Base-by-base conservation (phyloP, 139 green algal species). In the Closterium sp. region DNA sequence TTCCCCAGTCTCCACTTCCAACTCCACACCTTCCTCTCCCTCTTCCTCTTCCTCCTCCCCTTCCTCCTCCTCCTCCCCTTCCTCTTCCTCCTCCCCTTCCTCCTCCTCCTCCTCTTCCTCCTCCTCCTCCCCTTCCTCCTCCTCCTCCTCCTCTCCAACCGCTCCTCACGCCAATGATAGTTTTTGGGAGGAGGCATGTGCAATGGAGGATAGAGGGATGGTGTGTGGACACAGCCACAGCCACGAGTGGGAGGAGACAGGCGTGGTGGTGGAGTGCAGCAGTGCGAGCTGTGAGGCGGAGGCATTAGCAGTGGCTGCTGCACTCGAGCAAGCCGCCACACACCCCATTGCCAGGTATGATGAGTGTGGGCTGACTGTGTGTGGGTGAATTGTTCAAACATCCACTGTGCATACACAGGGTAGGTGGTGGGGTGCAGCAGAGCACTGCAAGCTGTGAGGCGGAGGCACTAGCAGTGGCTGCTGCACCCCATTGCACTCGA, bases 381-480 rank as follows among this genome's bases (percentile, higher is more conserved):
- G n/a, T n/a, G n/a, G n/a, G n/a, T n/a, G n/a, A n/a, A n/a, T n/a
- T n/a, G n/a, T n/a, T 50, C 34, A 42, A 42, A 42, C 6, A 42
- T 42, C 34, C 6, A 42, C 34, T 42, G 6, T 42, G 4, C 9
- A 42, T 6, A 42, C 7, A 17, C 11, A 9, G 38, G 38, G 38
- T 42, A 10, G 62, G 62, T 79, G 62, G 62, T 79, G 62, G 62
- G 27, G 62, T 79, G 62, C 62, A 27, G 38, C 38, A 50, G 38
- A 17, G 38, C 93, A 7, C n/a, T 19, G 19, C 30, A 91, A 42
- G 70, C 79, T 86, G 88, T 31, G 45, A 89, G n/a, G 31, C 19
- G 38, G 91, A 95, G 88, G 87, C 90, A 87, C 88, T 95, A 27
- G 94, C 93, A 32, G 85, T 95, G n/a, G 94, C 93, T 62, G 89